Conservation (phyloP, 768 basidiomycete species). For the Leccinellum rugosiceps region DNA sequence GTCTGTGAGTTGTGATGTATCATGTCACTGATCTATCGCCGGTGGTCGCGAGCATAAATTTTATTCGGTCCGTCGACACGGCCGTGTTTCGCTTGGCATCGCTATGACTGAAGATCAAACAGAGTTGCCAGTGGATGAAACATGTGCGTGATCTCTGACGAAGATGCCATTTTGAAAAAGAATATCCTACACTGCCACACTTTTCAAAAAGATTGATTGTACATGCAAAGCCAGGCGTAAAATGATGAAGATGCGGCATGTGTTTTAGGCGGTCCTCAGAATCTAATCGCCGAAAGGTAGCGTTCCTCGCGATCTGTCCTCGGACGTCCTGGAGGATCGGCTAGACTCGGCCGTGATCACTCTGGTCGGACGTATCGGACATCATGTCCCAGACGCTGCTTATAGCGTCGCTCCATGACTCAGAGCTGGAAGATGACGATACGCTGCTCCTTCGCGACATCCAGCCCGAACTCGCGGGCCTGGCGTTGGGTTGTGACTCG, state of each 20-base stretch:
- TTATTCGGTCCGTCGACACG: not conserved
- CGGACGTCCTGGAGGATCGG: not conserved
- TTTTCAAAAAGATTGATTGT: not conserved
- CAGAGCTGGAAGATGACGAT: conserved; percentile 13
- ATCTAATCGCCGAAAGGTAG: not conserved
- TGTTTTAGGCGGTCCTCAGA: not conserved
- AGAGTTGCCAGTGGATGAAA: not conserved
- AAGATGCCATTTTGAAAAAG: not conserved
- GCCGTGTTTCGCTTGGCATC: not conserved
- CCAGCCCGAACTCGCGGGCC: not conserved
- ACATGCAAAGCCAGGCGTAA: conserved; percentile 3
- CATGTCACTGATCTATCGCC: not conserved
- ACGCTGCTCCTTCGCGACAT: conserved; percentile 14
- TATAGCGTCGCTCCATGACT: conserved; percentile 30
- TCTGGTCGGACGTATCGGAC: conserved; percentile 10
- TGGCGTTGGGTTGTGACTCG: not conserved
- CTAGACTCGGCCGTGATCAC: not conserved
- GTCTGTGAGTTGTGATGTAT: not conserved
- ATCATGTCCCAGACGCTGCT: conserved; percentile 28
- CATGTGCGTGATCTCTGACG: not conserved
- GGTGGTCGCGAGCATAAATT: not conserved
- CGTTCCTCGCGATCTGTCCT: not conserved
- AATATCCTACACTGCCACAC: not conserved
- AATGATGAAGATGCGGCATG: not conserved
- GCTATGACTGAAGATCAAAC: not conserved